These are phyloP conservation scores for Cyberlindnera nakhonratchasimensis DNA, from an alignment of 805 yeast genomes.

Conservation along the genomic window DNA sequence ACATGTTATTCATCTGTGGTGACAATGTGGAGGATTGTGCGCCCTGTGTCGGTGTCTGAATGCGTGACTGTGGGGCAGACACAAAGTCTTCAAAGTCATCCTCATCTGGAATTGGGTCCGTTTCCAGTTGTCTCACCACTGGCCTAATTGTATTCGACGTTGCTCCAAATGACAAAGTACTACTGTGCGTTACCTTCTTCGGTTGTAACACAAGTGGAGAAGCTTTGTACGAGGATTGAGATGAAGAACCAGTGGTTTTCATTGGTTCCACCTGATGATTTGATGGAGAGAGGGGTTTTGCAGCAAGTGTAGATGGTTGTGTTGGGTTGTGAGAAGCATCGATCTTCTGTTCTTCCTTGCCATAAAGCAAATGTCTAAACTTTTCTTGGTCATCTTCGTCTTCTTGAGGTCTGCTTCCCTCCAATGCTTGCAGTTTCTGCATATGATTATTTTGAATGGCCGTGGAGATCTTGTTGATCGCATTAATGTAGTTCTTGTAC, in stretches of 20 bases:
- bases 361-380: conserved; percentile 20
- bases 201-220: conserved; percentile 24
- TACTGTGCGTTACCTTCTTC: conserved; percentile 1
- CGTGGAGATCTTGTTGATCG: conserved; percentile 39
- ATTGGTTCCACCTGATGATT: neutral
- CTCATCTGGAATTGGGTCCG: conserved; percentile 19
- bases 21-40: neutral
- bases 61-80: conserved; percentile 29
- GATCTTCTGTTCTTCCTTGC: conserved; percentile 13
- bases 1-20: conserved; percentile 4
- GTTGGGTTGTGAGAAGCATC: conserved; percentile 9
- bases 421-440: conserved; percentile 29
- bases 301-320: conserved; percentile 7
- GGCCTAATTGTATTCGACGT: conserved; percentile 15
- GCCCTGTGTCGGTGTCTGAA: conserved; percentile 15
- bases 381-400: conserved; percentile 25
- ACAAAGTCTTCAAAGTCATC: conserved; percentile 31
- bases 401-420: conserved; percentile 26
- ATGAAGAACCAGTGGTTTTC: conserved; percentile 3
- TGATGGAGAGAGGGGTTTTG: conserved; percentile 23
- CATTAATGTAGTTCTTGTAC: conserved; percentile 37
- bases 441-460: conserved; percentile 43
- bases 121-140: conserved; percentile 15
- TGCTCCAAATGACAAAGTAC: conserved; percentile 16
- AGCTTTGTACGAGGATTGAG: conserved; percentile 12